Percentiles rank a stretch among this genome's conserved stretches.
These are phyloP conservation scores for Mucuna pruriens DNA, from an alignment of 306 rosid species.

Conservation along the genomic window DNA sequence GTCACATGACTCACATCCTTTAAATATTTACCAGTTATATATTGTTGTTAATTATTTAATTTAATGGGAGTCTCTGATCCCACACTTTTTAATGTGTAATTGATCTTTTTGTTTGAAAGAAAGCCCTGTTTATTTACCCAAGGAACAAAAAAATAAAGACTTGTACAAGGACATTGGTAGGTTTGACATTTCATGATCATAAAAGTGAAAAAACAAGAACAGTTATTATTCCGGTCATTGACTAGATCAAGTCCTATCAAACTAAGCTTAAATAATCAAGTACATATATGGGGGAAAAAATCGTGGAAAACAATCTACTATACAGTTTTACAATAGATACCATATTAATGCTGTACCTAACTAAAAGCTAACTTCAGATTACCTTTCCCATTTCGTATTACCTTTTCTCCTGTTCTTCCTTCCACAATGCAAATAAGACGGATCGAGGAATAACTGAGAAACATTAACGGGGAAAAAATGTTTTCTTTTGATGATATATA, in stretches of 20 bases:
- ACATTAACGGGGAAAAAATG: constrained; percentile 10
- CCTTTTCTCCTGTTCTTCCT: constrained; percentile 28
- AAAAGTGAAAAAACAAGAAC: neutral
- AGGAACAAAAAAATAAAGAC: neutral
- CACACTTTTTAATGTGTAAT: neutral
- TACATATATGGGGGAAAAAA: constrained; percentile 35
- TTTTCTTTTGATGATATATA: constrained; percentile 34
- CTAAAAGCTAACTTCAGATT: constrained; percentile 39
- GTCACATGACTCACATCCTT: neutral
- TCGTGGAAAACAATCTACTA: constrained; percentile 49
- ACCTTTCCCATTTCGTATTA: constrained; percentile 43
- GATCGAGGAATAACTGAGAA: neutral
- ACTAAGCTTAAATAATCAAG: constrained; percentile 33
- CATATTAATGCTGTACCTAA: constrained; percentile 38
- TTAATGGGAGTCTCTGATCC: neutral
- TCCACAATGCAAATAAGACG: constrained; percentile 39
- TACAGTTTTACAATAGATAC: constrained; percentile 62
- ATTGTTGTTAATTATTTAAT: neutral
- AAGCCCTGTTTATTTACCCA: neutral
- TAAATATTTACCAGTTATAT: neutral
- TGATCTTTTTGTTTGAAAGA: neutral
- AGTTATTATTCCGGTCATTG: constrained; percentile 38
- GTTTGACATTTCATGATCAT: neutral
- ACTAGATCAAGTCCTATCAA: constrained; percentile 33
- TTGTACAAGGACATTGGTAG: neutral